Percentiles rank a stretch among this genome's conserved stretches.
phyloP scores from a whole-genome alignment of 2,329 filamentous ascomycete genomes.

The Diaporthe longicolla region DNA sequence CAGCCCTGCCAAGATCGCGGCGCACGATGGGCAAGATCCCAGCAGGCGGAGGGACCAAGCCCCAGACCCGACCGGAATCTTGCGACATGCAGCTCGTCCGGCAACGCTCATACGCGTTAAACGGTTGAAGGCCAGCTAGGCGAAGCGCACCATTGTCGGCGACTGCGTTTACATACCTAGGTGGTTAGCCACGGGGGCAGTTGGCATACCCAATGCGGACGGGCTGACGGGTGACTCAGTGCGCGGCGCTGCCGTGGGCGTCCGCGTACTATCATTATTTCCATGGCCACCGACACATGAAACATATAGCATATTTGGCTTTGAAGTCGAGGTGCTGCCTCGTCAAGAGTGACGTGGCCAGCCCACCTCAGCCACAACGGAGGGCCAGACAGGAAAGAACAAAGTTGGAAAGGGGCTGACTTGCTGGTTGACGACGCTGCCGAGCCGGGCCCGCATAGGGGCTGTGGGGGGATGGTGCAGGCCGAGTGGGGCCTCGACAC shows the following conservation, averaged over 20 bases:
- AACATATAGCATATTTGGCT: neutral
- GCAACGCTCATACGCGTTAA: constrained; percentile 21
- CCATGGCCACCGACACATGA: constrained; percentile 9
- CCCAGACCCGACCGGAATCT: constrained; percentile 14
- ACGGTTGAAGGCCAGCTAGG: neutral
- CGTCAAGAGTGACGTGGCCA: constrained; percentile 20
- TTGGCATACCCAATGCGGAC: neutral
- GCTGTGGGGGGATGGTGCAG: constrained; percentile 12
- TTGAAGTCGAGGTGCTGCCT: neutral
- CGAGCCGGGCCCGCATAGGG: constrained; percentile 23
- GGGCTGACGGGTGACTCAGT: neutral
- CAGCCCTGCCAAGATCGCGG: constrained; percentile 19
- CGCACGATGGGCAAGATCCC: neutral
- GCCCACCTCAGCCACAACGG: constrained; percentile 5
- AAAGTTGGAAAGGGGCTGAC: neutral
- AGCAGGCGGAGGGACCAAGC: neutral
- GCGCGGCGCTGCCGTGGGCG: neutral
- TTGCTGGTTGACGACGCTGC: constrained; percentile 17
- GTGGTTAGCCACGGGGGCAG: neutral
- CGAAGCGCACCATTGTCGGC: neutral
- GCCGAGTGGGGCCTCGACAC: constrained; percentile 11
- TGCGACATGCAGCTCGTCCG: constrained; percentile 34
- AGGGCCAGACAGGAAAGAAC: neutral
- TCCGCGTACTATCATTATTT: neutral
- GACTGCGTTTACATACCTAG: neutral